Conservation (phyloP, 2,329 filamentous ascomycete genomes). For the Curvularia verruculosa region DNA sequence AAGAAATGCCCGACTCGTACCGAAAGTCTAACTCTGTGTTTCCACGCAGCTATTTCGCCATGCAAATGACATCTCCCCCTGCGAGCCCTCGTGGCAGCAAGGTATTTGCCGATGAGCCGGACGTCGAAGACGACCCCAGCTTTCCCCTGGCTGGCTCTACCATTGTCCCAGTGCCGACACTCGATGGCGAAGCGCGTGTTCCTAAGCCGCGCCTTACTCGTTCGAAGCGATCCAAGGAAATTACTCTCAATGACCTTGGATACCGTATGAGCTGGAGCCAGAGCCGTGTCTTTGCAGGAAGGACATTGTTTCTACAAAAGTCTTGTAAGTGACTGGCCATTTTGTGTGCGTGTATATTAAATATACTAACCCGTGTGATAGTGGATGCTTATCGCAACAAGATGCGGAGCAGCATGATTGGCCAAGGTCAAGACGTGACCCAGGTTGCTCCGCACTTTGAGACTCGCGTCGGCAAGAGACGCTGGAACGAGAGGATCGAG, state of each 20-base stretch:
- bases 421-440: slow-evolving; percentile 74
- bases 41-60: slow-evolving; percentile 87
- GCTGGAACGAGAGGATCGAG: slow-evolving; percentile 57
- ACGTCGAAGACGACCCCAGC: slow-evolving; percentile 53
- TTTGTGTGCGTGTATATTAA: not conserved
- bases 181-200: slow-evolving; percentile 77
- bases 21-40: slow-evolving; percentile 88
- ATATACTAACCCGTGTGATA: slow-evolving; percentile 50
- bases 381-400: slow-evolving; percentile 96
- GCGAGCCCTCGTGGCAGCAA: slow-evolving; percentile 75
- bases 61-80: slow-evolving; percentile 88
- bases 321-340: slow-evolving; percentile 76
- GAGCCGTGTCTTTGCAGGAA: slow-evolving; percentile 85
- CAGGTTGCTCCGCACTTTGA: slow-evolving; percentile 84
- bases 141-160: slow-evolving; percentile 53
- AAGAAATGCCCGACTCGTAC: slow-evolving; percentile 95
- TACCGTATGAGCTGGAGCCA: slow-evolving; percentile 98
- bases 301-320: slow-evolving; percentile 87
- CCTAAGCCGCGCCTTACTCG: slow-evolving; percentile 76
- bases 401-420: slow-evolving; percentile 81
- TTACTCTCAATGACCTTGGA: slow-evolving; percentile 89
- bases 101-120: slow-evolving; percentile 71
- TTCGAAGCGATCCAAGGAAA: slow-evolving; percentile 75
- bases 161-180: slow-evolving; percentile 56
- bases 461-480: slow-evolving; percentile 82